Evolutionary conservation across 129 eudicot species (phyloP).

Genomic region (Artemisia argyi): DNA sequence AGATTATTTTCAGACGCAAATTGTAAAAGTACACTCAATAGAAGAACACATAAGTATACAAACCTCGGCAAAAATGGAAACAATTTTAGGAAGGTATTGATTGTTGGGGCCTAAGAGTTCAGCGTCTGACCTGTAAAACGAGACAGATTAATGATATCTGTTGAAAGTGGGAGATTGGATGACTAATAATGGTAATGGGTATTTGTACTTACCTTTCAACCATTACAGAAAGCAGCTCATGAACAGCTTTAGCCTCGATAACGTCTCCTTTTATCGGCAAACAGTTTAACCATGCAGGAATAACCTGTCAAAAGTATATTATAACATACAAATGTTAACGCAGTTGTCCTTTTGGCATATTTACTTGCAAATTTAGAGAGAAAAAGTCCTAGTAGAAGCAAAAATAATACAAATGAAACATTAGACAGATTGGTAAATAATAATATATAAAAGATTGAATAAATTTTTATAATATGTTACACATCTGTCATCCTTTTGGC

Average conservation of each 20-base stretch:
- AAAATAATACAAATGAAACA: too few relatives aligned
- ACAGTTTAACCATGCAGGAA: constrained; percentile 97
- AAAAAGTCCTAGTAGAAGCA: too few relatives aligned
- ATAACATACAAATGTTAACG: neutral
- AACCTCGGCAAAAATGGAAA: constrained; percentile 98
- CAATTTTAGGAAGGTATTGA: constrained; percentile 82
- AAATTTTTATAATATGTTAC: too few relatives aligned
- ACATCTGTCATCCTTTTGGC: too few relatives aligned
- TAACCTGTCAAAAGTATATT: constrained; percentile 49
- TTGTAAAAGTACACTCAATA: too few relatives aligned
- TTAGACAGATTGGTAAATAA: too few relatives aligned
- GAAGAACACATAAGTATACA: constrained; percentile 10
- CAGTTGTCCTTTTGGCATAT: too few relatives aligned
- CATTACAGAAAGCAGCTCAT: constrained; percentile 95
- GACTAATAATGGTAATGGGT: neutral
- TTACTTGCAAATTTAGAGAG: too few relatives aligned
- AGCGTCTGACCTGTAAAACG: constrained; percentile 62
- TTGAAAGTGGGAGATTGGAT: too few relatives aligned
- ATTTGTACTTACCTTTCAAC: constrained; percentile 66
- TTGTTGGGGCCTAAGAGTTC: constrained; percentile 90
- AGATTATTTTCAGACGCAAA: too few relatives aligned
- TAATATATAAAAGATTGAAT: too few relatives aligned
- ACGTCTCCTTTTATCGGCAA: constrained; percentile 92
- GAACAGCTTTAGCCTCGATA: constrained; percentile 97
- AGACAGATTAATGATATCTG: too few relatives aligned